Evolutionary conservation across 805 yeast species (phyloP), one percentile per base, ranked within the genome.

Genomic region (Ogataea methanolica): DNA sequence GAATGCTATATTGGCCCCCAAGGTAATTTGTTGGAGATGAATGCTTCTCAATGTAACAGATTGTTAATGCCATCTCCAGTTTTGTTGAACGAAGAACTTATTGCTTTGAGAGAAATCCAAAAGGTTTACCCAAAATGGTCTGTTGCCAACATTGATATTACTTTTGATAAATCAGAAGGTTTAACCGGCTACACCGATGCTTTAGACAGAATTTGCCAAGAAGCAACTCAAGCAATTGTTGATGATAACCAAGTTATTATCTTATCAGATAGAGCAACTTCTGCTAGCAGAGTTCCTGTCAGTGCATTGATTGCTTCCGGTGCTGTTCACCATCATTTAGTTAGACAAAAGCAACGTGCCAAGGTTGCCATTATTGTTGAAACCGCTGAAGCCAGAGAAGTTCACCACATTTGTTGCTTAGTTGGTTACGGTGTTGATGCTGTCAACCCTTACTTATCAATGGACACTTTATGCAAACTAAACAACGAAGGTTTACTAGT

Each of bases 1-100:
- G 97, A 92, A 68, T 92, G 99, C 71, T 89, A 87, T 68, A 83
- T 92, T 61, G 99, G 99, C 47, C 98, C 98, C n/a, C 98, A 94
- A 69, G 98, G 96, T 49, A 92, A 92, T 66, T 71, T 92, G 55
- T 78, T 92, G 62, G 98, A 94, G 68, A 89, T 90, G 91, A 83
- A 85, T 61, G 83, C 97, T 9, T 75, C 78, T 48, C 98, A 94
- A 73, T 92, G 97, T 76, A 86, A 91, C 72, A 78, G 98, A 57
- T 75, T 92, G 62, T 71, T 85, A 54, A 74, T 92, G 66, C 79
- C 80, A 45, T 84, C 96, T 22, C 99, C 99, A 48, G 80, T 92
- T 39, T 71, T 92, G 57, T 74, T 86, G 22, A 76, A 82, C 63
- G 72, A 76, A 53, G 95, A 94, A 67, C 78, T 90, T 58, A 70